Percentiles rank a stretch among this genome's conserved stretches.
Conservation (phyloP, 2,329 filamentous ascomycete genomes). For the Diplodia corticola region DNA sequence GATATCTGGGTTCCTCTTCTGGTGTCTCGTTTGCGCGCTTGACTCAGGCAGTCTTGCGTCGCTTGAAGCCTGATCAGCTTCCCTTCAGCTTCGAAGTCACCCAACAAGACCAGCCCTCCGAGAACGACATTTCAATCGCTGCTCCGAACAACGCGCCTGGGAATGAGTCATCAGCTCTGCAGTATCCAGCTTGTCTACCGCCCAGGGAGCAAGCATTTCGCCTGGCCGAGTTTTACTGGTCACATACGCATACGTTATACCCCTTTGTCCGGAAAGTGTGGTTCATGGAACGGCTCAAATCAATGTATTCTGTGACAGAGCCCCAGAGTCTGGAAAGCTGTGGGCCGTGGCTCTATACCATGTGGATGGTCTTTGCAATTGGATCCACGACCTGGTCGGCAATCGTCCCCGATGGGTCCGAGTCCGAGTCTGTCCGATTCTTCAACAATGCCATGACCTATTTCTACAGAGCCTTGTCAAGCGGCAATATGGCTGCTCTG, state of each 20-base stretch:
- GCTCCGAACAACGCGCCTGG: neutral
- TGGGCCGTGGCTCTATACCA: constrained; percentile 39
- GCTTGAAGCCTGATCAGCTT: constrained; percentile 27
- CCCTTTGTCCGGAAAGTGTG: constrained; percentile 44
- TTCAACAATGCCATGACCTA: constrained; percentile 49
- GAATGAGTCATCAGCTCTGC: neutral
- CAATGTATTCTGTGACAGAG: neutral
- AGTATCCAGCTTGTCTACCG: neutral
- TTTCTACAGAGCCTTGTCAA: constrained; percentile 27
- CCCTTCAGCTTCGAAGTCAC: constrained; percentile 26
- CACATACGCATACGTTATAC: constrained; percentile 51
- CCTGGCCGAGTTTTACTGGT: constrained; percentile 46
- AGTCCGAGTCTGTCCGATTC: constrained; percentile 48
- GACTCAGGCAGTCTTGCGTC: constrained; percentile 27
- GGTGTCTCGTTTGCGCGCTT: constrained; percentile 45
- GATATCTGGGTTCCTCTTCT: constrained; percentile 48
- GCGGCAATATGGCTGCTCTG: constrained; percentile 32
- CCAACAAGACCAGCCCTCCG: neutral
- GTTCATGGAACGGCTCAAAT: constrained; percentile 37
- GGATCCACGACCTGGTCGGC: constrained; percentile 49
- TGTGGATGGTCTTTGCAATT: constrained; percentile 55
- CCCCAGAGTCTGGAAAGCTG: constrained; percentile 29
- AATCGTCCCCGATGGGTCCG: constrained; percentile 31
- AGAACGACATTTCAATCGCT: neutral
- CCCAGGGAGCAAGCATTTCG: constrained; percentile 3